Percentiles rank a stretch among this genome's conserved stretches.
phyloP scores from a whole-genome alignment of 208 protist species.

The Wallacemonas sp. region DNA sequence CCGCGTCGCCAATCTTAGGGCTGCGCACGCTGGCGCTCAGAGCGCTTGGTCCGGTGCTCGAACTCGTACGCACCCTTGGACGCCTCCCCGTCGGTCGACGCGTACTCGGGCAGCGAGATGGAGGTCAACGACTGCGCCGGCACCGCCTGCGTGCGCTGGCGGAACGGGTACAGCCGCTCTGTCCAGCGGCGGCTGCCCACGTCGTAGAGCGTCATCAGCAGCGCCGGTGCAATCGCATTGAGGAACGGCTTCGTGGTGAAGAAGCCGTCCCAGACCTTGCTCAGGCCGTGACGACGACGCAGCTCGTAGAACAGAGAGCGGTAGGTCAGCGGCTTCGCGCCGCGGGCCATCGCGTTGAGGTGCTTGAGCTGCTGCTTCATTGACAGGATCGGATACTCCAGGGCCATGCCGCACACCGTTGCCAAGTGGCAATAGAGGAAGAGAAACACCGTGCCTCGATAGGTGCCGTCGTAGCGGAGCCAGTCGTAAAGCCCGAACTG shows the following conservation, averaged over 20 bases:
- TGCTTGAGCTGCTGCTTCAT: slow-evolving; percentile 63
- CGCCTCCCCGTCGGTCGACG: slow-evolving; percentile 15
- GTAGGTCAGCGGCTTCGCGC: slow-evolving; percentile 42
- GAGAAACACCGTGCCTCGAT: slow-evolving; percentile 52
- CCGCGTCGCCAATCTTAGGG: too few species aligned
- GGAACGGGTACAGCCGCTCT: slow-evolving; percentile 64
- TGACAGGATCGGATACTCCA: slow-evolving; percentile 75
- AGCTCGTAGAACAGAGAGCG: slow-evolving; percentile 61
- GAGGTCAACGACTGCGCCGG: slow-evolving; percentile 57
- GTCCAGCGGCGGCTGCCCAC: slow-evolving; percentile 55
- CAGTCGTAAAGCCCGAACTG: slow-evolving; percentile 85
- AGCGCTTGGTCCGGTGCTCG: slow-evolving; percentile 15
- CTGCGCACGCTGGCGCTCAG: background rate
- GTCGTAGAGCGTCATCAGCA: slow-evolving; percentile 76
- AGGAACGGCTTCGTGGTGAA: slow-evolving; percentile 68
- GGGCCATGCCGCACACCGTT: slow-evolving; percentile 42
- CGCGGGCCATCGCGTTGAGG: slow-evolving; percentile 37
- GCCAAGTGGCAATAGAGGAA: slow-evolving; percentile 80
- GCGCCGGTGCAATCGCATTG: slow-evolving; percentile 62
- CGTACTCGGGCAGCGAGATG: slow-evolving; percentile 27
- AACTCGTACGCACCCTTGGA: slow-evolving; percentile 58
- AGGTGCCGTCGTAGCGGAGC: slow-evolving; percentile 71
- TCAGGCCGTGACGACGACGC: slow-evolving; percentile 65
- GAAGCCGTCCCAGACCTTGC: slow-evolving; percentile 86
- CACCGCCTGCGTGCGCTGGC: slow-evolving; percentile 20